phyloP scores from a whole-genome alignment of 768 basidiomycete species.

The Hericium erinaceus region DNA sequence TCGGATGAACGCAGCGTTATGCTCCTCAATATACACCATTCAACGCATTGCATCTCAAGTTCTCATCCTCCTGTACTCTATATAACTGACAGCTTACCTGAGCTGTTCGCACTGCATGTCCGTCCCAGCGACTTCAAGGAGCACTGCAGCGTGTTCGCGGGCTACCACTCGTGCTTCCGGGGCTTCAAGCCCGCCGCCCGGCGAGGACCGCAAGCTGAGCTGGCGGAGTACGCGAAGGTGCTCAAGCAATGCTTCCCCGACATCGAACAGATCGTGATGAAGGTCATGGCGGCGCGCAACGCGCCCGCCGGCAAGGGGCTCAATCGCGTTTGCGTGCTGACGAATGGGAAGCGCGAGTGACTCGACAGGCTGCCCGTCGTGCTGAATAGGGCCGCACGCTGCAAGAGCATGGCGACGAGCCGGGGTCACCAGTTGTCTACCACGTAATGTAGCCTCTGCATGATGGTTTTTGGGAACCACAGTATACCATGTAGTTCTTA shows the following conservation, averaged over 20 bases:
- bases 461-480: too few relatives aligned
- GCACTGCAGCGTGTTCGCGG: constrained; percentile 33
- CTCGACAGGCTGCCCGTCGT: constrained; percentile 27
- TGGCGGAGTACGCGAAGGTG: constrained; percentile 21
- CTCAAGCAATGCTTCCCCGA: constrained; percentile 33
- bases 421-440: constrained; percentile 11
- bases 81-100: constrained; percentile 19
- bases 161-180: constrained; percentile 26
- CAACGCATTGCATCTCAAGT: too few relatives aligned
- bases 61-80: too few relatives aligned
- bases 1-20: too few relatives aligned
- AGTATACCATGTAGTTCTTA: too few relatives aligned
- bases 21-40: too few relatives aligned
- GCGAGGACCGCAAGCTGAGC: constrained; percentile 12
- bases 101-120: constrained; percentile 38
- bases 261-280: constrained; percentile 30
- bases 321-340: constrained; percentile 34
- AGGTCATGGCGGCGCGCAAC: constrained; percentile 24
- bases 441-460: too few relatives aligned
- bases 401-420: constrained; percentile 25
- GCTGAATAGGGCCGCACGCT: constrained; percentile 14
- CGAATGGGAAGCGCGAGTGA: constrained; percentile 35
- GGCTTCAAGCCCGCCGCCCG: constrained; percentile 32
- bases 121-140: constrained; percentile 38
- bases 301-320: constrained; percentile 16